A percentile compares a stretch with the other conserved stretches of the same genome.
Evolutionary conservation across 495 filamentous ascomycete species (phyloP).

Genomic region (Xylaria grammica): DNA sequence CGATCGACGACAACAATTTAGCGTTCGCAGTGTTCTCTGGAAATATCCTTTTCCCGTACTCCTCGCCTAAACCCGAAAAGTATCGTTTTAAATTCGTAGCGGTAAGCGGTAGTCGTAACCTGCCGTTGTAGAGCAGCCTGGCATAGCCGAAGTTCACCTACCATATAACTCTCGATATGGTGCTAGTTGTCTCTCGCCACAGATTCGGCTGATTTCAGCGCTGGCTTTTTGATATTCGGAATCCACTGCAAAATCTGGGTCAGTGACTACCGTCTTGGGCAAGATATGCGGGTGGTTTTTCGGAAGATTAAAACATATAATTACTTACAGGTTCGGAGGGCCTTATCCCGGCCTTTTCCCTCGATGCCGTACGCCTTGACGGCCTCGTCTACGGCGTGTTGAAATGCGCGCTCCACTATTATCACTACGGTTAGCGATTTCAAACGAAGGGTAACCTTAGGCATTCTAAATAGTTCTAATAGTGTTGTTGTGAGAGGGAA

Average conservation of each 20-base stretch:
- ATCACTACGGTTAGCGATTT: not conserved
- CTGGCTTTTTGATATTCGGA: conserved; percentile 24
- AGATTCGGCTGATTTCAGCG: conserved; percentile 22
- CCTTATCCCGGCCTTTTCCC: conserved; percentile 23
- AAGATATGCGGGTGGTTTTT: not conserved
- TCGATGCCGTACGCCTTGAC: conserved; percentile 24
- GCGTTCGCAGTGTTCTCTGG: not conserved
- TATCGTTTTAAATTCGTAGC: not conserved
- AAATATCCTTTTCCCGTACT: not conserved
- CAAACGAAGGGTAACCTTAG: not conserved
- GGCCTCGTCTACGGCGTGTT: conserved; percentile 23
- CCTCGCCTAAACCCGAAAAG: conserved; percentile 6
- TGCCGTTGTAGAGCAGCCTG: not conserved
- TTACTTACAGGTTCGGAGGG: conserved; percentile 21
- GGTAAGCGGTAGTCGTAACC: not conserved
- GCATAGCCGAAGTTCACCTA: conserved; percentile 12
- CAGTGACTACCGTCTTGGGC: not conserved
- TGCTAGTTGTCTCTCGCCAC: conserved; percentile 24
- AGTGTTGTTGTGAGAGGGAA: not conserved
- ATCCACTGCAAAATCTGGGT: conserved; percentile 19
- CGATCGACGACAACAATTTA: not conserved
- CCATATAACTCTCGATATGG: conserved; percentile 25
- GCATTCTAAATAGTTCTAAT: not conserved
- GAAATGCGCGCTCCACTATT: conserved; percentile 24
- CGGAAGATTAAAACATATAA: not conserved